Conservation (phyloP, 306 rosid genomes). For the Cyclanthera cordifolia region DNA sequence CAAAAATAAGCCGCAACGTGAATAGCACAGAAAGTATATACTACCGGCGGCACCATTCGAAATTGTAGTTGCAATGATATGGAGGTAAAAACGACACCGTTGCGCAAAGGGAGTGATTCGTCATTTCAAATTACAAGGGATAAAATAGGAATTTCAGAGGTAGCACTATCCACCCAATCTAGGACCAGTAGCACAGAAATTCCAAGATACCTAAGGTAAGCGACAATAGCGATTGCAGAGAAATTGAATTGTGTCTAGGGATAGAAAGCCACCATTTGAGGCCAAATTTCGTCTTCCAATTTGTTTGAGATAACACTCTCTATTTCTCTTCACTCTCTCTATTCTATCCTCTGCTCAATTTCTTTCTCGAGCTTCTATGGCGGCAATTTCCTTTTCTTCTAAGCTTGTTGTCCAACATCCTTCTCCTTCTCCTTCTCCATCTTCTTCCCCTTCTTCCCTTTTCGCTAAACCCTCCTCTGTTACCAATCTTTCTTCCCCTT, state of each 20-base stretch:
- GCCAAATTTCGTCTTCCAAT: slow-evolving; percentile 23
- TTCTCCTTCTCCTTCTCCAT: slow-evolving; percentile 18
- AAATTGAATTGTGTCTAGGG: slow-evolving; percentile 12
- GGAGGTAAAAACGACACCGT: neutral
- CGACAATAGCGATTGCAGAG: slow-evolving; percentile 10
- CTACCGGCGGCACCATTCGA: neutral
- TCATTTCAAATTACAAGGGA: neutral
- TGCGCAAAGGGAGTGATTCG: neutral
- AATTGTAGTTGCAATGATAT: neutral
- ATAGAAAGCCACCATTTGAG: slow-evolving; percentile 27
- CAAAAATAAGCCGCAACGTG: neutral
- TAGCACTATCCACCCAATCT: neutral
- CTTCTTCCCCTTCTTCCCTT: slow-evolving; percentile 16
- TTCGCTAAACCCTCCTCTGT: slow-evolving; percentile 22
- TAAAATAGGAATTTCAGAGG: neutral
- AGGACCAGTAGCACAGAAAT: slow-evolving; percentile 13
- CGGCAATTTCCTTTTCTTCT: slow-evolving; percentile 38
- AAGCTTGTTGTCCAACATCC: slow-evolving; percentile 32
- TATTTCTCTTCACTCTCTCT: neutral
- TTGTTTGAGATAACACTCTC: slow-evolving; percentile 25
- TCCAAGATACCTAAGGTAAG: neutral
- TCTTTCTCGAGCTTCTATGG: slow-evolving; percentile 26
- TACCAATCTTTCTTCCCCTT: slow-evolving; percentile 51
- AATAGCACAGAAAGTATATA: neutral
- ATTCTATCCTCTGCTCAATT: neutral